phyloP scores from a whole-genome alignment of 2,329 filamentous ascomycete species.

The Fusarium zealandicum region DNA sequence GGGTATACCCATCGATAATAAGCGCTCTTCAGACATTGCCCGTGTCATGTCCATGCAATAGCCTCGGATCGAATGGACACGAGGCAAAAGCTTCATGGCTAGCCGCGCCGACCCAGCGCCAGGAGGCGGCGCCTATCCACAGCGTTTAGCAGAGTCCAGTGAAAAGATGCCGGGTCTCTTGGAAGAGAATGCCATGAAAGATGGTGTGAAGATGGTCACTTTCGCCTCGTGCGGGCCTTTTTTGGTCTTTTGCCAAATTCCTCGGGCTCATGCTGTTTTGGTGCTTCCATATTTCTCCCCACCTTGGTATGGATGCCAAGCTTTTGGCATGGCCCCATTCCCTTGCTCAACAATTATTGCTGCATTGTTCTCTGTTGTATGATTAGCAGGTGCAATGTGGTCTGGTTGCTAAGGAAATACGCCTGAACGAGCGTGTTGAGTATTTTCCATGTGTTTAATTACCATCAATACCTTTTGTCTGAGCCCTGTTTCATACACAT shows the following conservation, averaged over 20 bases:
- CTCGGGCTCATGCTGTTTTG: constrained; percentile 21
- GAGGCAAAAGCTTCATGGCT: constrained; percentile 11
- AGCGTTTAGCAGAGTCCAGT: neutral
- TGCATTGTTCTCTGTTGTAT: neutral
- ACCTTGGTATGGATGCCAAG: constrained; percentile 8
- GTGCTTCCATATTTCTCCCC: constrained; percentile 10
- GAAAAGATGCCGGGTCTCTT: neutral
- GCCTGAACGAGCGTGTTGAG: neutral
- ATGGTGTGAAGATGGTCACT: neutral
- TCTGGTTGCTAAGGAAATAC: neutral
- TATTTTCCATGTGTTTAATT: constrained; percentile 26
- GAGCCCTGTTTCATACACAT: constrained; percentile 34
- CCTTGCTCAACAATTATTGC: constrained; percentile 6
- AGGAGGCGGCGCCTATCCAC: constrained; percentile 20
- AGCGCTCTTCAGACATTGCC: neutral
- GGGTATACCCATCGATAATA: constrained; percentile 15
- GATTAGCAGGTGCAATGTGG: neutral
- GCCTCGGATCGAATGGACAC: constrained; percentile 16
- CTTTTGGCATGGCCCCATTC: constrained; percentile 8
- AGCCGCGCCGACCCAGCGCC: constrained; percentile 24
- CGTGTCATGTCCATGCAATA: constrained; percentile 29
- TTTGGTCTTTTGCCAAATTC: neutral
- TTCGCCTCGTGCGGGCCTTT: neutral
- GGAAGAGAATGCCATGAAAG: neutral
- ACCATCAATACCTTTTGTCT: constrained; percentile 15